Conservation (phyloP, 2,329 filamentous ascomycete genomes). For the Cyphellophora attinorum region DNA sequence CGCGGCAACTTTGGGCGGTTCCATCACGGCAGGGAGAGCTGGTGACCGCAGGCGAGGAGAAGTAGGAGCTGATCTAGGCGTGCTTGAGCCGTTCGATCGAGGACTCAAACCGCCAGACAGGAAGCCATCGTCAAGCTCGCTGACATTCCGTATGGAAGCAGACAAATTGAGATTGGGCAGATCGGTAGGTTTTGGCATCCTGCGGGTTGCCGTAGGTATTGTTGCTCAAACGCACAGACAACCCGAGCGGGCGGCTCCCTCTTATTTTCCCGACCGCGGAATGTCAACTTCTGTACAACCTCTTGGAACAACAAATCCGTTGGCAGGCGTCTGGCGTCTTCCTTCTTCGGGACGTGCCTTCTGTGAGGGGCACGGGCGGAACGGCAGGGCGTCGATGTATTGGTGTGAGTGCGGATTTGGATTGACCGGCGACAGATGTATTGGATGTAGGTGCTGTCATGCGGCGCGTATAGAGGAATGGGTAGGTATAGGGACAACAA, state of each 20-base stretch:
- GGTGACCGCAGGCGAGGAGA: slow-evolving; percentile 12
- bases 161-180: slow-evolving; percentile 16
- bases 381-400: too few species aligned
- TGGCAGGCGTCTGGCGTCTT: too few species aligned
- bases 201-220: slow-evolving; percentile 15
- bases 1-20: slow-evolving; percentile 7
- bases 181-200: slow-evolving; percentile 18
- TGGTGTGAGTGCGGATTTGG: too few species aligned
- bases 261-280: background rate
- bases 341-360: too few species aligned
- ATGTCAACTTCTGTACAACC: slow-evolving; percentile 9
- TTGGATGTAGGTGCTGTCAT: too few species aligned
- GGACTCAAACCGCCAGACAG: slow-evolving; percentile 15
- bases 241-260: slow-evolving; percentile 10
- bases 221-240: slow-evolving; percentile 6
- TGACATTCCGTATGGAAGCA: slow-evolving; percentile 12
- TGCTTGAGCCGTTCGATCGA: slow-evolving; percentile 15
- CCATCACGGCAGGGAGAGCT: slow-evolving; percentile 8
- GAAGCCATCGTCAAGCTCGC: slow-evolving; percentile 10
- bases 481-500: too few species aligned
- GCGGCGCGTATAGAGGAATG: too few species aligned
- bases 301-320: slow-evolving; percentile 4
- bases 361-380: too few species aligned
- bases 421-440: too few species aligned
- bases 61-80: slow-evolving; percentile 11